Evolutionary conservation across 139 green algal genomes (phyloP).

Genomic region (Chlorella sorokiniana): DNA sequence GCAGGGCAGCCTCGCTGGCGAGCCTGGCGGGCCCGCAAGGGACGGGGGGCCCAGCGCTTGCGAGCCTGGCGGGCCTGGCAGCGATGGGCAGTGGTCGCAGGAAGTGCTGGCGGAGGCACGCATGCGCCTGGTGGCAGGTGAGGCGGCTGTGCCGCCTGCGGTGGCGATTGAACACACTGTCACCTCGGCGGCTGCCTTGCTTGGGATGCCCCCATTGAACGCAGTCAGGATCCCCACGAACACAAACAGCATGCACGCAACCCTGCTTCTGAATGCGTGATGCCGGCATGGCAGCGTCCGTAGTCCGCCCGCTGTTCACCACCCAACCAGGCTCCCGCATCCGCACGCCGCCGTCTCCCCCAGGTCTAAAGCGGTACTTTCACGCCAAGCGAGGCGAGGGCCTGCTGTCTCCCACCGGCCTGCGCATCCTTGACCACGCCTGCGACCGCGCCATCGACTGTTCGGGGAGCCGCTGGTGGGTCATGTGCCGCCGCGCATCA

Average conservation of each 20-base stretch:
- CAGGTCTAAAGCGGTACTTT: conserved; percentile 61
- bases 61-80: background rate
- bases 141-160: no score
- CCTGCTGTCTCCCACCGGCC: conserved; percentile 41
- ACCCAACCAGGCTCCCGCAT: background rate
- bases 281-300: no score
- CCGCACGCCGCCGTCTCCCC: background rate
- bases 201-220: no score
- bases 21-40: background rate
- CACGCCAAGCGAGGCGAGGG: conserved; percentile 71
- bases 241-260: no score
- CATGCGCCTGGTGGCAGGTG: conserved; percentile 52
- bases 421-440: conserved; percentile 66
- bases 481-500: no score
- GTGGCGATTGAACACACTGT: no score
- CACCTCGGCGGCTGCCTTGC: no score
- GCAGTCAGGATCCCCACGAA: no score
- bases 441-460: conserved; percentile 61
- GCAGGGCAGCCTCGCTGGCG: background rate
- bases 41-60: background rate
- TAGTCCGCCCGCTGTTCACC: no score
- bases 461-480: background rate
- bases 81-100: background rate
- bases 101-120: conserved; percentile 33
- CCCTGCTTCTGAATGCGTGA: no score